phyloP scores from a whole-genome alignment of 1,284 basidiomycete genomes.

The Cutaneotrichosporon sp. region DNA sequence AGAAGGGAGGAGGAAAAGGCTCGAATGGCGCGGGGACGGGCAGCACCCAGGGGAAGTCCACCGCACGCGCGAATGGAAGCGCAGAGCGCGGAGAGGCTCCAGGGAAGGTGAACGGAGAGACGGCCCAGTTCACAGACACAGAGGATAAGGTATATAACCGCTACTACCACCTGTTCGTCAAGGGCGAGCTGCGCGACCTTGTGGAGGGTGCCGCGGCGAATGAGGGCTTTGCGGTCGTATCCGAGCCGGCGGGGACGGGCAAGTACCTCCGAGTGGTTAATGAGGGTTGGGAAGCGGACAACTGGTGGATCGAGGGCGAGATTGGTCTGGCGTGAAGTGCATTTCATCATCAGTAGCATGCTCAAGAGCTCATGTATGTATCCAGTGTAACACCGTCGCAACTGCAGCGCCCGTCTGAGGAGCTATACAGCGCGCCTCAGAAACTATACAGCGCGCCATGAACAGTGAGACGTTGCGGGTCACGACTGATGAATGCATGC shows the following conservation, averaged over 20 bases:
- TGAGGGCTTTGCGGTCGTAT: constrained; percentile 53
- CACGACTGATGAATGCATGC: no score
- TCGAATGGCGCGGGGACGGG: neutral
- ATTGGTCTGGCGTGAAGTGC: constrained; percentile 22
- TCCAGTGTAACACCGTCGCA: no score
- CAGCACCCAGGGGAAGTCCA: neutral
- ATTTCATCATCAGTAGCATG: neutral
- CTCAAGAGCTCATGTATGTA: neutral
- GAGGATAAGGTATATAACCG: constrained; percentile 60
- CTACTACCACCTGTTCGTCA: constrained; percentile 89
- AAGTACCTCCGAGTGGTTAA: constrained; percentile 61
- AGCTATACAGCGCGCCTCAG: no score
- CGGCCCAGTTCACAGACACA: neutral
- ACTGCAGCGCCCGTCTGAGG: no score
- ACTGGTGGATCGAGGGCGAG: constrained; percentile 49
- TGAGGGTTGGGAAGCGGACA: constrained; percentile 68
- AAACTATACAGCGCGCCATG: no score
- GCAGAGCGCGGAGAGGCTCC: neutral
- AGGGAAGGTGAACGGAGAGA: neutral
- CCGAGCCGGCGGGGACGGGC: constrained; percentile 2
- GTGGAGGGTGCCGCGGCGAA: constrained; percentile 59
- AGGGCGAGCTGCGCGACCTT: constrained; percentile 66
- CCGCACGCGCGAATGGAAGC: neutral
- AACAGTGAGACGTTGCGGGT: no score
- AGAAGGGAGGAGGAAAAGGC: constrained; percentile 3